Conservation (phyloP, 331 rosid species). For the Quercus phellos region DNA sequence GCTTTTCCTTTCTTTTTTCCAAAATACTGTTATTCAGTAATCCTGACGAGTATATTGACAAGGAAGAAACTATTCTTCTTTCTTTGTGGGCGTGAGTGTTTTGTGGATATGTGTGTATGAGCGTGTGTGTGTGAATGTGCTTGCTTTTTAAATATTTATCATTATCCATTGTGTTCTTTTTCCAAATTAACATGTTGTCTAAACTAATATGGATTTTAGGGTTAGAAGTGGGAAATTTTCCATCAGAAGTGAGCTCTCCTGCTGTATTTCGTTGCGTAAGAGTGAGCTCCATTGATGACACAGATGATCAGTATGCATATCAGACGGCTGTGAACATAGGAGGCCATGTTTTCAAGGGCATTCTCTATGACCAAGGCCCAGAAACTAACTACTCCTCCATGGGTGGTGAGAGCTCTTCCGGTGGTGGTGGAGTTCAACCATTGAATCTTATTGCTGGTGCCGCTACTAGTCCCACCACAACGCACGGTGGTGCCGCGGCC, state of each 20-base stretch:
- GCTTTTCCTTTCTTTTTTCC: conserved; percentile 38
- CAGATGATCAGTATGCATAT: conserved; percentile 83
- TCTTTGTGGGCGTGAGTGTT: conserved; percentile 17
- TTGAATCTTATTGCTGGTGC: conserved; percentile 48
- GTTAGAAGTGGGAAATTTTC: conserved; percentile 66
- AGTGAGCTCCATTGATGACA: conserved; percentile 62
- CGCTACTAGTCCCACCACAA: conserved; percentile 6
- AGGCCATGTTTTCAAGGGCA: conserved; percentile 85
- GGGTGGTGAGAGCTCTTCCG: conserved; percentile 52
- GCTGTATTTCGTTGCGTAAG: conserved; percentile 79
- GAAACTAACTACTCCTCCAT: conserved; percentile 36
- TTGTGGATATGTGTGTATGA: conserved; percentile 22
- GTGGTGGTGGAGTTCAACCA: conserved; percentile 39
- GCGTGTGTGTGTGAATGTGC: background rate
- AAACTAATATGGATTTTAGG: conserved; percentile 27
- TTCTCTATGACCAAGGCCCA: conserved; percentile 77
- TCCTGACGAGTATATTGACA: conserved; percentile 46
- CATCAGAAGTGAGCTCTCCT: conserved; percentile 53
- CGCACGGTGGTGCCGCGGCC: conserved; percentile 17
- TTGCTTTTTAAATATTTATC: background rate
- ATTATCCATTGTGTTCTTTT: background rate
- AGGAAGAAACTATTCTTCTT: conserved; percentile 29
- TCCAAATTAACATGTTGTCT: background rate
- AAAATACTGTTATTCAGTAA: conserved; percentile 47
- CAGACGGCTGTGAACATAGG: conserved; percentile 89